These are phyloP conservation scores for Pythium coloratum DNA, from an alignment of 352 stramenopile genomes.

Conservation along the genomic window DNA sequence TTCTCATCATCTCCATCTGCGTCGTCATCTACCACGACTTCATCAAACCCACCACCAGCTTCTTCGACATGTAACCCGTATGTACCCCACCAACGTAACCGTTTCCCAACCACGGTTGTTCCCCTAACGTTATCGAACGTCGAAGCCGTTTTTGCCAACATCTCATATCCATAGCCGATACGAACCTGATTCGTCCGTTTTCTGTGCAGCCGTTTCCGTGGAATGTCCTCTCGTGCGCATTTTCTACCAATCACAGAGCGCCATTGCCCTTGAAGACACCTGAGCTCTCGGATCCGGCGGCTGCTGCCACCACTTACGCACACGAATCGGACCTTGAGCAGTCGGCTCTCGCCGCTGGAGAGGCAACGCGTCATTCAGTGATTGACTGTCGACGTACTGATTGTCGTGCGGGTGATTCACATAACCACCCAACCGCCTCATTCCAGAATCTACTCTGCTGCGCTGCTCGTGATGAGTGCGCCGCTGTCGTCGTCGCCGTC, in stretches of 20 bases:
- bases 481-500: not conserved
- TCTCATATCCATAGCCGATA: not conserved
- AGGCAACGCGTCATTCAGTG: not conserved
- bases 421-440: not conserved
- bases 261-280: not conserved
- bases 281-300: not conserved
- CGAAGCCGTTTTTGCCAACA: not conserved
- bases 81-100: not conserved
- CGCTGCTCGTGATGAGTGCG: not conserved
- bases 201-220: not conserved
- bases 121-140: not conserved
- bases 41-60: slow-evolving; percentile 37
- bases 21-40: slow-evolving; percentile 81
- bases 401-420: too few relatives aligned
- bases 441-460: not conserved
- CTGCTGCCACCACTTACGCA: not conserved
- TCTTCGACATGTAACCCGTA: slow-evolving; percentile 22
- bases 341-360: not conserved
- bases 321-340: too few relatives aligned
- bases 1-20: slow-evolving; percentile 67
- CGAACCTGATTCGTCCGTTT: slow-evolving; percentile 1
- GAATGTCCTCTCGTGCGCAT: not conserved
- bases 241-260: not conserved
- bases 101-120: not conserved
- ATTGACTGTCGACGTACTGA: not conserved